Conservation (phyloP, 2,329 filamentous ascomycete genomes). For the Fusarium xyrophilum region DNA sequence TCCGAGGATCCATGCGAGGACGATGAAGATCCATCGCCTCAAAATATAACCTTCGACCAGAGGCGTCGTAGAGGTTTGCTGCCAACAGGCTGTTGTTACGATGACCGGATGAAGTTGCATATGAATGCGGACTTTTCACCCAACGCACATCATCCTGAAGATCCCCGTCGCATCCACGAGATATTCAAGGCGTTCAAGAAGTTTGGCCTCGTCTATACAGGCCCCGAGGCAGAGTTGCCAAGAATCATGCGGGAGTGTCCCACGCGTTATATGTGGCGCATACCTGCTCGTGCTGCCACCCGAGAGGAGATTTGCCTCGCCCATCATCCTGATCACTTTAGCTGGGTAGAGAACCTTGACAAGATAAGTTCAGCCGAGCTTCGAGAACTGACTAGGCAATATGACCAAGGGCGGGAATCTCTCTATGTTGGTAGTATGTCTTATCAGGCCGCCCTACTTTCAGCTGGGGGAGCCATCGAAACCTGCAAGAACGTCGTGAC, state of each 20-base stretch:
- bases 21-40: constrained; percentile 47
- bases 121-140: constrained; percentile 79
- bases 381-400: constrained; percentile 66
- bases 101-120: constrained; percentile 94
- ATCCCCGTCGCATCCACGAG: constrained; percentile 87
- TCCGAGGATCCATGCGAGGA: constrained; percentile 47
- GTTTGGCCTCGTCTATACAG: constrained; percentile 76
- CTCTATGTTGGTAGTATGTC: constrained; percentile 86
- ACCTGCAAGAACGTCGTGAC: constrained; percentile 90
- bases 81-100: constrained; percentile 84
- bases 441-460: constrained; percentile 79
- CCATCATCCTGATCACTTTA: constrained; percentile 78
- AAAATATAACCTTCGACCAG: constrained; percentile 48
- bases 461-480: constrained; percentile 92
- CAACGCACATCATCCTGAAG: constrained; percentile 88
- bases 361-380: constrained; percentile 68
- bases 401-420: constrained; percentile 73
- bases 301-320: constrained; percentile 80
- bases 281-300: constrained; percentile 78
- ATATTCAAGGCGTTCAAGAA: constrained; percentile 90
- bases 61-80: constrained; percentile 58
- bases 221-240: constrained; percentile 61
- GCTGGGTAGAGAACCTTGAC: constrained; percentile 72
- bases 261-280: constrained; percentile 74
- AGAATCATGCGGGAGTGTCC: constrained; percentile 61